Evolutionary conservation across 345 rosid genomes (phyloP), one percentile per base, ranked within the genome.

Genomic region (Pistacia vera): DNA sequence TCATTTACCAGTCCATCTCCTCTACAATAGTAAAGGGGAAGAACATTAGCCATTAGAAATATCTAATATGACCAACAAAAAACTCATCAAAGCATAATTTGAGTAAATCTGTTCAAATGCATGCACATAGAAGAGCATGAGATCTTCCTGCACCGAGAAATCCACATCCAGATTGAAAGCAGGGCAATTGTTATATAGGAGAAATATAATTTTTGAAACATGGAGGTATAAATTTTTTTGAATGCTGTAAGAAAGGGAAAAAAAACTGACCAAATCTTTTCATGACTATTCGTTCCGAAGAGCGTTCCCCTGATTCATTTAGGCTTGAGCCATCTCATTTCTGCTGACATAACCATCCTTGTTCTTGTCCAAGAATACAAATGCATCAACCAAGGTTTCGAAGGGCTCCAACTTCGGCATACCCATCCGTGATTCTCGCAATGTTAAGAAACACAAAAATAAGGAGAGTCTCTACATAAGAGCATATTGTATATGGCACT

Each of bases 1-100:
- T 97, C 99, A 65, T 92, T 96, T 64, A 83, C 98, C 99, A 96
- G 88, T 96, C 99, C 99, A 96, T 93, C 84, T 96, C 99, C 80
- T 93, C 98, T 95, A 93, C 88, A 88, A 65, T 55, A 38, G 62
- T 22, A 17, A 22, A 38, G 14, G 22, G 22, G 25, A 35, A n/a
- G 46, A 41, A 41, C 7, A 49, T 4, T n/a, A 18, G 8, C 46
- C 11, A 13, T 64, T 18, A 38, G 51, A 38, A 38, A 10, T 9
- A 18, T 18, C 28, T 38, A 38, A 64, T 38, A 33, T 2, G n/a
- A 33, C 10, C 66, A 6, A 41, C 66, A 0, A 33, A 35, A 13
- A n/a, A n/a, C 66, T 35, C 11, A 14, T 14, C 46, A 63, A 1
- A 14, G 41, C 46, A 63, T 28, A 30, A 62, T 62, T 64, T 25